phyloP scores from a whole-genome alignment of 306 rosid species.

The Arachis hypogaea region DNA sequence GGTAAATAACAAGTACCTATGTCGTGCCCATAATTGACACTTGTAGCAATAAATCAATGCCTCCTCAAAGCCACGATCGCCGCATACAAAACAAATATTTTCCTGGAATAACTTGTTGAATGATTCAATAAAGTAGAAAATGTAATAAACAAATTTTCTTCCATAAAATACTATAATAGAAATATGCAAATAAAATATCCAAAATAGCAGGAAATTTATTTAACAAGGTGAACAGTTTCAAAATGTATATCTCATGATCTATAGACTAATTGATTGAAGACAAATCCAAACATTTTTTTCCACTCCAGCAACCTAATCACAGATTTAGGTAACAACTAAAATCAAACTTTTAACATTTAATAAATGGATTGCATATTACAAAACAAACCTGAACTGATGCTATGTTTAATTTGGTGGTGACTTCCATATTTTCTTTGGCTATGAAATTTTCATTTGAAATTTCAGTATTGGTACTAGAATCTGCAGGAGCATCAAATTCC shows the following conservation, averaged over 20 bases:
- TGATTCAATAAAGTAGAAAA: not conserved
- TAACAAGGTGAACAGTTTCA: too few relatives aligned
- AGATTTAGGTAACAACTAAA: not conserved
- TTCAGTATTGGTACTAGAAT: not conserved
- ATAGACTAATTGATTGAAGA: not conserved
- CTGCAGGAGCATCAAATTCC: slow-evolving; percentile 26
- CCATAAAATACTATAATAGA: not conserved
- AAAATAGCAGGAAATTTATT: not conserved
- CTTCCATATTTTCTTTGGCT: slow-evolving; percentile 16
- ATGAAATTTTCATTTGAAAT: slow-evolving; percentile 5
- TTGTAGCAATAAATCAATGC: slow-evolving; percentile 35
- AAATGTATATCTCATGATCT: not conserved
- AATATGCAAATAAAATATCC: not conserved
- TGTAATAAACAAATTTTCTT: not conserved
- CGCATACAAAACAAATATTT: slow-evolving; percentile 44
- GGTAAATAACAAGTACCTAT: slow-evolving; percentile 37
- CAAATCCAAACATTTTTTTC: not conserved
- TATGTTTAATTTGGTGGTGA: not conserved
- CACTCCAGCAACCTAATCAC: not conserved
- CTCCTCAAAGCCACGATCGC: slow-evolving; percentile 41
- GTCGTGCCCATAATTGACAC: slow-evolving; percentile 39
- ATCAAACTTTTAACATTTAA: not conserved
- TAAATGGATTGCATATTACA: slow-evolving; percentile 1
- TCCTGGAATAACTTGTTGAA: slow-evolving; percentile 31
- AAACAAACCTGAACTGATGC: slow-evolving; percentile 33